Evolutionary conservation across 2,329 filamentous ascomycete genomes (phyloP), one percentile per base, ranked within the genome.

Genomic region (Cytospora piceicola): DNA sequence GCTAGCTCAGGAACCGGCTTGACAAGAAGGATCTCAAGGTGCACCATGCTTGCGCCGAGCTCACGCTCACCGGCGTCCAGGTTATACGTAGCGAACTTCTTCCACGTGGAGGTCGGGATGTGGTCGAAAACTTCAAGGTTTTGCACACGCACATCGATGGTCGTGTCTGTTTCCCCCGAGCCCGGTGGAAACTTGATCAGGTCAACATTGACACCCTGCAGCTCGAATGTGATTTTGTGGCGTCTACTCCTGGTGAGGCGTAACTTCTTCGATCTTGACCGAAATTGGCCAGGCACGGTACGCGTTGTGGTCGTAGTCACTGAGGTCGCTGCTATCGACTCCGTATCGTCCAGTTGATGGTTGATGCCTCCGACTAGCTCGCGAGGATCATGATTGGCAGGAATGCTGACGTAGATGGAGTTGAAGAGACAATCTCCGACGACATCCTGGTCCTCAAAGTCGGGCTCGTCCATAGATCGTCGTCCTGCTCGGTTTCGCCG

Each of bases 371-470:
- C 86, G 4, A 92, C 84, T 12, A 98, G 83, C 34, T 96, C 92
- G 61, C 87, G 87, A 6, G 93, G 93, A 71, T 98, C 94, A 65
- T 90, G 88, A 71, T 94, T 95, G 14, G 91, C 85, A 0, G 94
- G 91, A 22, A 99, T 91, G 17, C 92, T 93, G 71, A 99, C 97
- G 79, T 97, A 99, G 63, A 99, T 97, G 0, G 95, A 99, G 75
- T 99, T 98, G 83, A 99, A 99, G 20, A 99, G 82, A 71, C 96
- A 96, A 75, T 99, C 96, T 7, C 93, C 93, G 76, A 98, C 96
- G 7, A 91, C 91, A 76, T 94, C 91, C 53, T 94, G 90, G 58
- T 96, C 85, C 29, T 94, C 88, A 42, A 88, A 89, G 61, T 89
- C 90, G 72, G 76, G 86, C 75, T 78, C 73, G 62, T 85, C 82